Evolutionary conservation across 2,329 filamentous ascomycete species (phyloP).

Genomic region (Hypoxylon sp.): DNA sequence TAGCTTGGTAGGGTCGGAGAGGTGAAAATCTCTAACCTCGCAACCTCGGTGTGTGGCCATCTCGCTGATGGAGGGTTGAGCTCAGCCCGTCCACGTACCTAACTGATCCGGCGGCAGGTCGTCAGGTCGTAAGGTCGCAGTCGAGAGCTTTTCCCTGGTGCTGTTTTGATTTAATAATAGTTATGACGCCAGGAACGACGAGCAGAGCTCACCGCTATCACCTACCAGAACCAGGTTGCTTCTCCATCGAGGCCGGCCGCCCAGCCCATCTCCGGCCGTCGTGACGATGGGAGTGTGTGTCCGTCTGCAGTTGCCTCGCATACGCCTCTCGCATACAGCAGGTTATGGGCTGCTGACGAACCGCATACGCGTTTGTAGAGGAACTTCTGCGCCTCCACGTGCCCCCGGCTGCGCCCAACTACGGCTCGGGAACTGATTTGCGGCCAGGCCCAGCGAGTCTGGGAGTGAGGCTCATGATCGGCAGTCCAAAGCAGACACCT

Average conservation of each 20-base stretch:
- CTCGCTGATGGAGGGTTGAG: conserved; percentile 18
- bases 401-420: conserved; percentile 23
- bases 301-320: conserved; percentile 39
- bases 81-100: not conserved
- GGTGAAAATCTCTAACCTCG: conserved; percentile 11
- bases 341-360: conserved; percentile 18
- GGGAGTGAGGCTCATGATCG: conserved; percentile 40
- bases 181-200: conserved; percentile 16
- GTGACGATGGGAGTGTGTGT: no score
- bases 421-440: conserved; percentile 29
- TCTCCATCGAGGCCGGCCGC: conserved; percentile 36
- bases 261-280: no score
- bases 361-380: conserved; percentile 15
- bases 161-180: conserved; percentile 27
- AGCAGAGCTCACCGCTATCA: conserved; percentile 29
- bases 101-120: conserved; percentile 1
- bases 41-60: conserved; percentile 14
- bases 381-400: conserved; percentile 26
- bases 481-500: conserved; percentile 21
- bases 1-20: conserved; percentile 18
- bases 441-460: conserved; percentile 11
- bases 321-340: conserved; percentile 29
- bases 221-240: conserved; percentile 38
- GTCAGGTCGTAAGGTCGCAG: no score
- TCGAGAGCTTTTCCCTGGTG: conserved; percentile 18